Evolutionary conservation across 2,329 filamentous ascomycete species (phyloP).

Genomic region (Phoma sp.): DNA sequence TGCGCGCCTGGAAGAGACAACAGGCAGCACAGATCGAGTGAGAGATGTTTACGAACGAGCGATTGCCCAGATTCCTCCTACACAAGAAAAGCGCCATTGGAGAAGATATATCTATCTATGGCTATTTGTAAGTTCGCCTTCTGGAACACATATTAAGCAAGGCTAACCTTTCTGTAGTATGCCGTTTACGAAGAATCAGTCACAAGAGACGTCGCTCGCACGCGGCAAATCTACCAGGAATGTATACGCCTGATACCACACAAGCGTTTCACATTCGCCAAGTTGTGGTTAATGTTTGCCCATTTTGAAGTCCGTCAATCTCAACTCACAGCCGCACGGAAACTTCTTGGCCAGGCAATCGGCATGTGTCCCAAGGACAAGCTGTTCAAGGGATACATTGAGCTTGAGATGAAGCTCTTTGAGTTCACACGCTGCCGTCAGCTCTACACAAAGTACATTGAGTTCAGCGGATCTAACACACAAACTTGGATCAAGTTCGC

Average conservation of each 20-base stretch:
- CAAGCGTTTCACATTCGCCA: slow-evolving; percentile 96
- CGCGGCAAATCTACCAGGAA: slow-evolving; percentile 88
- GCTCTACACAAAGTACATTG: slow-evolving; percentile 91
- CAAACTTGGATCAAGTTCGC: slow-evolving; percentile 97
- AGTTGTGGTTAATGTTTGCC: slow-evolving; percentile 92
- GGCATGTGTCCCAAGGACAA: slow-evolving; percentile 97
- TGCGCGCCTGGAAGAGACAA: slow-evolving; percentile 84
- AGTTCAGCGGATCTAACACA: slow-evolving; percentile 88
- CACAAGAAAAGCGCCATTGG: slow-evolving; percentile 97
- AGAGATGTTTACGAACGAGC: slow-evolving; percentile 94
- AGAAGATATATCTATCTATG: slow-evolving; percentile 96
- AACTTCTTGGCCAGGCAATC: slow-evolving; percentile 86
- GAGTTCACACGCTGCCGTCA: slow-evolving; percentile 92
- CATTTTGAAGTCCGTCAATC: slow-evolving; percentile 85
- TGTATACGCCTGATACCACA: slow-evolving; percentile 89
- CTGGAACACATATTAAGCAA: not conserved
- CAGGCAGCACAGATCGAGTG: slow-evolving; percentile 80
- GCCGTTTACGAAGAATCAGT: slow-evolving; percentile 93
- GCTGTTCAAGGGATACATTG: slow-evolving; percentile 91
- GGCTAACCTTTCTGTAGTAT: slow-evolving; percentile 57
- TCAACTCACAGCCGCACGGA: slow-evolving; percentile 79
- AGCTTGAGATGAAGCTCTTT: slow-evolving; percentile 89
- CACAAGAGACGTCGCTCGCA: slow-evolving; percentile 76
- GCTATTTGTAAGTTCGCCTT: slow-evolving; percentile 66
- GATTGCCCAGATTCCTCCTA: slow-evolving; percentile 92